phyloP scores from a whole-genome alignment of 192 early-diverging fungal species.

The Coemansia sp. region DNA sequence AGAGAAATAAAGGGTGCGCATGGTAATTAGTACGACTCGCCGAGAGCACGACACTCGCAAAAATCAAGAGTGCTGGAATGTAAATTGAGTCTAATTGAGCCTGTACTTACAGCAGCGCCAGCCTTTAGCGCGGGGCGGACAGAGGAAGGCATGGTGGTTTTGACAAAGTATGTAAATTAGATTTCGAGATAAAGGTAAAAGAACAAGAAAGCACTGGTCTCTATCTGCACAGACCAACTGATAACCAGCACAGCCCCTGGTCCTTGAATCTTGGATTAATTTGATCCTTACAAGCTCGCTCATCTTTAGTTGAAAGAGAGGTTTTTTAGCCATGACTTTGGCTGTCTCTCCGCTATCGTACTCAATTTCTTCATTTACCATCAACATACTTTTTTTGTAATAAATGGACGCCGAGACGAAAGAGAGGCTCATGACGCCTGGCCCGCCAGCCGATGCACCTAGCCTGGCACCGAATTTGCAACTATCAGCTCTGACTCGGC shows the following conservation, averaged over 20 bases:
- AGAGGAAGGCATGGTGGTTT: conserved; percentile 34
- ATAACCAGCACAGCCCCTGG: neutral
- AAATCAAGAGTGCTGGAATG: neutral
- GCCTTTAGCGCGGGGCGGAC: conserved; percentile 47
- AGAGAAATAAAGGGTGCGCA: neutral
- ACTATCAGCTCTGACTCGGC: conserved; percentile 40
- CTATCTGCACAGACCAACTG: neutral
- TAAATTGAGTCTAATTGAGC: neutral
- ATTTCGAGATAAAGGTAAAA: conserved; percentile 6
- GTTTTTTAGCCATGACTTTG: neutral
- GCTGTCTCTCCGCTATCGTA: neutral
- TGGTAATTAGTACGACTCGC: conserved; percentile 6
- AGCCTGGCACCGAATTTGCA: conserved; percentile 29
- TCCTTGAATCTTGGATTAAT: neutral
- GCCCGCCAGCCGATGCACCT: conserved; percentile 39
- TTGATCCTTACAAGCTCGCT: too few relatives aligned
- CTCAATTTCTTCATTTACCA: neutral
- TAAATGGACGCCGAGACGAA: conserved; percentile 36
- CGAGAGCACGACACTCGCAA: neutral
- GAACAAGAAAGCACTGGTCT: neutral
- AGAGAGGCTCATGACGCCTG: conserved; percentile 49
- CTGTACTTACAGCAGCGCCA: conserved; percentile 52
- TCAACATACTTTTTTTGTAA: neutral
- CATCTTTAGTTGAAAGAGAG: too few relatives aligned
- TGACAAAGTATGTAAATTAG: neutral